Base-by-base conservation (phyloP, 345 rosid species). In the Brassica cretica region DNA sequence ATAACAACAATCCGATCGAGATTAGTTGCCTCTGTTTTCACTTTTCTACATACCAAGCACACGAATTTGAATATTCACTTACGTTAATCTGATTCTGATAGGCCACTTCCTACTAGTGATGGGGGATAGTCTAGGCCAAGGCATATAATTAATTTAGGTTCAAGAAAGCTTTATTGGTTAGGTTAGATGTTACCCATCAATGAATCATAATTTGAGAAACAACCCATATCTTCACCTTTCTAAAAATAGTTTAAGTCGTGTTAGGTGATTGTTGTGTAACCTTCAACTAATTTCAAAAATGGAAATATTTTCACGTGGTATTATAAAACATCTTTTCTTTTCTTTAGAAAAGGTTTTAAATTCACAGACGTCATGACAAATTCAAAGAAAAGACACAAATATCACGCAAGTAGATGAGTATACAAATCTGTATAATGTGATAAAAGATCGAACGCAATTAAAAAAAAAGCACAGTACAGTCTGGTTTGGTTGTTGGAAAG, bases 341-440 rank as follows among this genome's bases (percentile, higher is more conserved):
- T 46, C 8, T 6, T 0, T 10, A 3, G 8, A 1, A 15, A 32
- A 14, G 32, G 7, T 7, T 9, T 27, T 15, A 70, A 41, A 2
- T 10, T 73, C 74, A 72, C 73, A 55, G 78, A 73, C 12, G 65
- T 67, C 70, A 73, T 30, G 77, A 44, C 6, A 59, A 72, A 72
- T 41, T 21, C 12, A 46, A 68, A 67, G 44, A 67, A 46, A 72
- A 64, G 73, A 78, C 11, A 67, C 8, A 61, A 78, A 35, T 49
- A 74, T 66, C 82, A 78, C 78, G 78, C 78, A 73, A 67, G 74
- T 78, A 33, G 77, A 6, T 78, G 77, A 60, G 69, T 59, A 14
- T 32, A 27, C 68, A 72, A 25, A 70, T 21, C 18, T 32, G 2
- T 66, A 6, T 72, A 18, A 15, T 51, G 62, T 58, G 74, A 68